Conservation (phyloP, 148 eudicot species). For the Diospyros kaki region DNA sequence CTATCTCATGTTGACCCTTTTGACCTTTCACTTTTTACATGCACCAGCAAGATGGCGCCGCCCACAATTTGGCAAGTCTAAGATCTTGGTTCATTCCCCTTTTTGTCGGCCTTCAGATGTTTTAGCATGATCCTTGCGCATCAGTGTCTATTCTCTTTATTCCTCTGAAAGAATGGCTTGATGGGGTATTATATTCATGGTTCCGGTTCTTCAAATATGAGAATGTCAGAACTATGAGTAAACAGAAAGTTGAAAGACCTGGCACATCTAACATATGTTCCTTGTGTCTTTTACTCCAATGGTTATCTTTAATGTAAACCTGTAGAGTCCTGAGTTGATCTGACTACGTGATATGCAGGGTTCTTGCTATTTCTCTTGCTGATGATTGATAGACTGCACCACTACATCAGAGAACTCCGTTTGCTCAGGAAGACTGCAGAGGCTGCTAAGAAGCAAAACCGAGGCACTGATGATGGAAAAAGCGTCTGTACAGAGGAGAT, state of each 20-base stretch:
- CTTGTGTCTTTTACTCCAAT: not conserved
- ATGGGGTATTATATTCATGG: not conserved
- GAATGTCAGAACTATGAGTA: not conserved
- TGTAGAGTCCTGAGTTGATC: not conserved
- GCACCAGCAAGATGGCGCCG: too few relatives aligned
- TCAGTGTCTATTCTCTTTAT: too few relatives aligned
- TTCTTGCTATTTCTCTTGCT: constrained; percentile 38
- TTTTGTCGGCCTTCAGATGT: too few relatives aligned
- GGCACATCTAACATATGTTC: not conserved
- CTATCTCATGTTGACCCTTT: too few relatives aligned
- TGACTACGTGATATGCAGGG: constrained; percentile 23
- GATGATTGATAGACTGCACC: constrained; percentile 41
- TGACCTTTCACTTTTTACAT: too few relatives aligned
- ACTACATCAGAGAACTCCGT: constrained; percentile 49
- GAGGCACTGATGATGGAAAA: constrained; percentile 25
- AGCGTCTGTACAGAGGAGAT: constrained; percentile 16
- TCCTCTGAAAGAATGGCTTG: too few relatives aligned
- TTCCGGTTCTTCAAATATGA: not conserved
- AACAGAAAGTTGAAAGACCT: not conserved
- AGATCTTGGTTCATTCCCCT: too few relatives aligned
- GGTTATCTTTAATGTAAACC: not conserved
- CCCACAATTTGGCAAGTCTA: too few relatives aligned
- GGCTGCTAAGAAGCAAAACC: constrained; percentile 32
- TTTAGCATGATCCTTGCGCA: too few relatives aligned
- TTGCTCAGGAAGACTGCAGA: constrained; percentile 33